Percentiles rank a stretch among this genome's conserved stretches.
Conservation (phyloP, 1,139 yeast genomes). For the Yamadazyma trypodendri region DNA sequence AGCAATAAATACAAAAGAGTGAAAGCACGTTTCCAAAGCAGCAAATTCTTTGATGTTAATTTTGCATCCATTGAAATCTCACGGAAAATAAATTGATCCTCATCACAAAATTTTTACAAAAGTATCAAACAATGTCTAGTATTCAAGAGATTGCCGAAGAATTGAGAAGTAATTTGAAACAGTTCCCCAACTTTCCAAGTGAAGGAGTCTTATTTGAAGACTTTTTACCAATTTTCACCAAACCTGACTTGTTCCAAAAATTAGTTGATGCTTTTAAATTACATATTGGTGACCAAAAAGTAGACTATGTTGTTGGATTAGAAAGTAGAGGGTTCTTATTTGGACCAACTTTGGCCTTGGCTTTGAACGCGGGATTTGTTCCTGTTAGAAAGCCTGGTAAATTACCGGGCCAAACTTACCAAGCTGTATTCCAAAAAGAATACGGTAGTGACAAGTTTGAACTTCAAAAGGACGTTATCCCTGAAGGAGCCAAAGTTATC, state of each 20-base stretch:
- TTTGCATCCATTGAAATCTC: slow-evolving; percentile 1
- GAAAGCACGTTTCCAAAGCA: no score
- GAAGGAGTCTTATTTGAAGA: slow-evolving; percentile 96
- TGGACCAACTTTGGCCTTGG: slow-evolving; percentile 93
- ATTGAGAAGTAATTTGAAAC: slow-evolving; percentile 64
- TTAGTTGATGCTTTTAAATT: slow-evolving; percentile 77
- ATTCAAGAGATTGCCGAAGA: slow-evolving; percentile 53
- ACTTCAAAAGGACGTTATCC: slow-evolving; percentile 80
- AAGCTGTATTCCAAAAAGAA: slow-evolving; percentile 82
- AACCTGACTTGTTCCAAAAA: slow-evolving; percentile 76
- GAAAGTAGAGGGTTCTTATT: slow-evolving; percentile 97
- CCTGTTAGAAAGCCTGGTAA: slow-evolving; percentile 96
- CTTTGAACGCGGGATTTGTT: slow-evolving; percentile 84
- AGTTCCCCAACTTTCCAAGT: slow-evolving; percentile 89
- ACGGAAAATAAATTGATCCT: background rate
- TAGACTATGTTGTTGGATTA: slow-evolving; percentile 89
- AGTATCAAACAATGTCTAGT: slow-evolving; percentile 5
- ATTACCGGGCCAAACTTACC: slow-evolving; percentile 79
- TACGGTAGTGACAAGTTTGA: slow-evolving; percentile 90
- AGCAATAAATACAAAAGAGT: no score
- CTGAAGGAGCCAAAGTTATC: slow-evolving; percentile 75
- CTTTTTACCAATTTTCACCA: slow-evolving; percentile 87
- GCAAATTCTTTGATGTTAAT: background rate
- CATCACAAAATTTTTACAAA: background rate
- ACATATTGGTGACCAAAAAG: slow-evolving; percentile 65